Conservation (phyloP, 352 stramenopile genomes). For the Globisporangium splendens region DNA sequence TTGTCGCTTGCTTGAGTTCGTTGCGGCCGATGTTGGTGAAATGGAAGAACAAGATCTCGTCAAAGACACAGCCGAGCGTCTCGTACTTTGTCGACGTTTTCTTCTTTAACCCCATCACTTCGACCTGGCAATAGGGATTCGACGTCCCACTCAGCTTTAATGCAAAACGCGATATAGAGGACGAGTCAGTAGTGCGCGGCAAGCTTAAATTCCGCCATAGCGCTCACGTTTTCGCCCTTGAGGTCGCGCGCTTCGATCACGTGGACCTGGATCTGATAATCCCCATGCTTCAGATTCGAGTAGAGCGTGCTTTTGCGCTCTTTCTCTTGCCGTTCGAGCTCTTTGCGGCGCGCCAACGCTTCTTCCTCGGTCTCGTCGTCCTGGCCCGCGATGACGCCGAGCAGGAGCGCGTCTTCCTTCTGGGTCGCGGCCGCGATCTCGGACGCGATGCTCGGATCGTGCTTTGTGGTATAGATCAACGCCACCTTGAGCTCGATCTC, state of each 20-base stretch:
- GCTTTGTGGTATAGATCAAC: conserved; percentile 58
- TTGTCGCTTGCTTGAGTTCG: conserved; percentile 59
- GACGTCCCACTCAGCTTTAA: conserved; percentile 81
- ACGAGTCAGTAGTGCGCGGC: background rate
- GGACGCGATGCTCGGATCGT: conserved; percentile 36
- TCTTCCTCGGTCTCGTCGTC: conserved; percentile 81
- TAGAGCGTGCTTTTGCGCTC: conserved; percentile 46
- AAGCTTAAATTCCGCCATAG: no score
- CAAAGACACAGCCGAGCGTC: conserved; percentile 86
- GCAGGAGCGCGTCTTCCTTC: conserved; percentile 16
- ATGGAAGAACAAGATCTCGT: conserved; percentile 90
- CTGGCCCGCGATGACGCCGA: conserved; percentile 50
- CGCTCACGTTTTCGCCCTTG: conserved; percentile 81
- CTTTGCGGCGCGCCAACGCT: conserved; percentile 22
- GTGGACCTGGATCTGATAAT: conserved; percentile 85
- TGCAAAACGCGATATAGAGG: no score
- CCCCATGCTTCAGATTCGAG: conserved; percentile 56
- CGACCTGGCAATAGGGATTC: conserved; percentile 86
- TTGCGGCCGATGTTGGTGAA: conserved; percentile 79
- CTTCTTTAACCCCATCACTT: conserved; percentile 64
- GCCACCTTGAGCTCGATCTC: conserved; percentile 68
- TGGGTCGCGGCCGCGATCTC: conserved; percentile 11
- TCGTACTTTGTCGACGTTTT: conserved; percentile 80
- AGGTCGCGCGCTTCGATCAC: conserved; percentile 86
- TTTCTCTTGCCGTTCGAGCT: conserved; percentile 49